These are phyloP conservation scores for Xylaria curta DNA, from an alignment of 495 filamentous ascomycete species.

Conservation along the genomic window DNA sequence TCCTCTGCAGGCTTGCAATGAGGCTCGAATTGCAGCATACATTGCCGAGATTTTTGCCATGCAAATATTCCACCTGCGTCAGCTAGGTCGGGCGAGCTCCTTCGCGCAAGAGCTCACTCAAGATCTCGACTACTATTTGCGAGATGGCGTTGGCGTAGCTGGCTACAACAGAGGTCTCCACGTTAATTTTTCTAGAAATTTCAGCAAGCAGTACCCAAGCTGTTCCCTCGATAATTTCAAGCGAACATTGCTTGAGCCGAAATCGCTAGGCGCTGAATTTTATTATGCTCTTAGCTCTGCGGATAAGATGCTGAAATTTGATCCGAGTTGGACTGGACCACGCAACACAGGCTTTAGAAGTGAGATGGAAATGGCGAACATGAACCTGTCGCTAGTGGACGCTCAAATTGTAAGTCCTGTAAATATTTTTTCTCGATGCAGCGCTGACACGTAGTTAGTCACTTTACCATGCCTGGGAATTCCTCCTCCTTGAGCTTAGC, in stretches of 20 bases:
- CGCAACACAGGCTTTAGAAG: conserved; percentile 72
- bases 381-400: conserved; percentile 89
- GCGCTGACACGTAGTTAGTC: conserved; percentile 48
- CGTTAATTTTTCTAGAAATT: conserved; percentile 81
- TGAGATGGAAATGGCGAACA: conserved; percentile 84
- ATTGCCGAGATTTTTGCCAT: conserved; percentile 90
- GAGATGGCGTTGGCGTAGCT: conserved; percentile 73
- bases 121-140: conserved; percentile 75
- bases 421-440: conserved; percentile 35
- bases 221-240: conserved; percentile 78
- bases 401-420: conserved; percentile 77
- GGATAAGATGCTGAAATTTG: conserved; percentile 73
- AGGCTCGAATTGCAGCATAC: conserved; percentile 77
- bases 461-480: conserved; percentile 88
- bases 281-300: conserved; percentile 83
- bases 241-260: conserved; percentile 67
- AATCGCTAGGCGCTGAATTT: conserved; percentile 71
- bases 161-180: conserved; percentile 88
- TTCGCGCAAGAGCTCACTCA: conserved; percentile 73
- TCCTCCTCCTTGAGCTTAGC: conserved; percentile 83
- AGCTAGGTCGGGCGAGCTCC: conserved; percentile 65
- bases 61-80: conserved; percentile 81
- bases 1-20: conserved; percentile 58
- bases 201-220: conserved; percentile 74
- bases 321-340: conserved; percentile 74